Base-by-base conservation (phyloP, 768 basidiomycete species). In the Amanita rimosa region DNA sequence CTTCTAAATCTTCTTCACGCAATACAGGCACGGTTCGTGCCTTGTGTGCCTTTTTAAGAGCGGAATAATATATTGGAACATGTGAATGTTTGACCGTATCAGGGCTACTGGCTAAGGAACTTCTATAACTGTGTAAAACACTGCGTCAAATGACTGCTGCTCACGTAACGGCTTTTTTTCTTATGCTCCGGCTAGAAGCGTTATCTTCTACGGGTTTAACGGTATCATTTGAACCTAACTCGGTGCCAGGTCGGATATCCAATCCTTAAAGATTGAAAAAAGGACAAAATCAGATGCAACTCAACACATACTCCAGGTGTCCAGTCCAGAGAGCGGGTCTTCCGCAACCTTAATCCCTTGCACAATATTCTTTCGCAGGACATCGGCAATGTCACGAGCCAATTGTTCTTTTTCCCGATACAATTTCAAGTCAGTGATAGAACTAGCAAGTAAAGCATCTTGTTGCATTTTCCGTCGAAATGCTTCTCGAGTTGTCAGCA, bases 191-290 rank as follows among this genome's bases (percentile, higher is more conserved):
- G 55, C 61, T 71, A 21, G 75, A 72, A 35, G 24, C 8, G 9
- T n/a, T 27, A 35, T 75, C 68, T 41, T 67, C 54, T 0, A 65
- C 67, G n/a, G 63, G 64, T 64, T 85, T 91, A 56, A 95, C 78
- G 2, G 81, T 72, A 1, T 83, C 77, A 57, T 97, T 96, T 48
- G 83, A 79, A 4, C 92, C 94, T 6, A 95, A 68, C 57, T 96
- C 94, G 0, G 90, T 94, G 47, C 93, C 74, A 37, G 79, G 66
- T 3, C 83, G 91, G 39, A 95, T 70, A 35, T 76, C 75, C 26
- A 96, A 61, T 50, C 73, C 90, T 91, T 56, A 54, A 34, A 39
- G 38, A 33, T 31, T 31, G 4, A 31, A 31, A 33, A 33, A 17
- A 29, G 16, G 13, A 38, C n/a, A 29, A 17, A 14, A 38, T 16